Evolutionary conservation across 768 basidiomycete genomes (phyloP).

Genomic region (Mycena polygramma): DNA sequence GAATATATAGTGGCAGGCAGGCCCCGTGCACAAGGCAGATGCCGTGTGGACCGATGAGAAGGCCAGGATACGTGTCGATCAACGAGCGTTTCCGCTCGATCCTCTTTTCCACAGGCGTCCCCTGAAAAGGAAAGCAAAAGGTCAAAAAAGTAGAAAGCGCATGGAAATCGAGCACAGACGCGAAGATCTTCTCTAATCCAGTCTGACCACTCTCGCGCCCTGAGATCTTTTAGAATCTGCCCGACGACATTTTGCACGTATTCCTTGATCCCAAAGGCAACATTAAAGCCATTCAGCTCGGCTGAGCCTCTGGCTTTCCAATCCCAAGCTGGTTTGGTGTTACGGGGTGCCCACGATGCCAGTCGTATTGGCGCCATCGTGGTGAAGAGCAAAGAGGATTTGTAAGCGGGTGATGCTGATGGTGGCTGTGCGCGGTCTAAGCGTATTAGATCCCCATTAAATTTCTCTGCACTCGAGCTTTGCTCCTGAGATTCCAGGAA

Average conservation of each 20-base stretch:
- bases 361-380: conserved; percentile 18
- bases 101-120: not conserved
- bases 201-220: conserved; percentile 5
- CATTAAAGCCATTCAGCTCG: conserved; percentile 4
- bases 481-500: too few relatives aligned
- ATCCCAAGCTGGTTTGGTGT: conserved; percentile 17
- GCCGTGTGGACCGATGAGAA: conserved; percentile 29
- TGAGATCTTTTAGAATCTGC: conserved; percentile 16
- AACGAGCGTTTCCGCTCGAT: conserved; percentile 5
- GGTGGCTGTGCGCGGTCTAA: not conserved
- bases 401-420: not conserved
- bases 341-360: conserved; percentile 14
- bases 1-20: conserved; percentile 13
- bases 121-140: not conserved
- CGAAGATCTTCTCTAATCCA: conserved; percentile 12
- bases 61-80: conserved; percentile 9
- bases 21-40: not conserved
- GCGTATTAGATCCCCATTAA: too few relatives aligned
- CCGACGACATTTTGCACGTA: conserved; percentile 22
- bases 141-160: not conserved
- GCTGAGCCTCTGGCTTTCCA: conserved; percentile 18
- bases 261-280: conserved; percentile 24
- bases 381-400: not conserved
- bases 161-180: not conserved
- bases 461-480: too few relatives aligned